These are phyloP conservation scores for Boletales sp. DNA, from an alignment of 768 basidiomycete genomes.

Conservation along the genomic window DNA sequence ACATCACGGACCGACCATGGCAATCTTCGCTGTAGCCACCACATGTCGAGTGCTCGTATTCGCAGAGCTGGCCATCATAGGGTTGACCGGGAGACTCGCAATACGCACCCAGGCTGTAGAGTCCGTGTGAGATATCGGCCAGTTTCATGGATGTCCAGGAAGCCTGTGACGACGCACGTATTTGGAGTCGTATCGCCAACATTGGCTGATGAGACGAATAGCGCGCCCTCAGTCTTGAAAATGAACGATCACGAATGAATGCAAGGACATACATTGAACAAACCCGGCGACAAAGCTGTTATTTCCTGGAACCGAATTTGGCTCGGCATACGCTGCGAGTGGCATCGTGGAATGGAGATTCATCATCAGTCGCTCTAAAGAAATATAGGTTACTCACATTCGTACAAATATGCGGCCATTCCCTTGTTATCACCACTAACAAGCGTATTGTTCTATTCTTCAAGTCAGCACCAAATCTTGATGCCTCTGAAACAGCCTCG, in stretches of 20 bases:
- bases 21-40: slow-evolving; percentile 66
- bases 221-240: not conserved
- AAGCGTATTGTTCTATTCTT: slow-evolving; percentile 69
- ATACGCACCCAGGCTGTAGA: slow-evolving; percentile 56
- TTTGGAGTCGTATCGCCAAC: slow-evolving; percentile 81
- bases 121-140: not conserved
- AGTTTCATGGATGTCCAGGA: not conserved
- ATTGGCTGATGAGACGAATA: slow-evolving; percentile 48
- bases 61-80: slow-evolving; percentile 65
- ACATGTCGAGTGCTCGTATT: slow-evolving; percentile 71
- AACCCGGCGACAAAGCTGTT: slow-evolving; percentile 73
- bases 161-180: slow-evolving; percentile 47
- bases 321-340: slow-evolving; percentile 55
- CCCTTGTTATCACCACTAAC: slow-evolving; percentile 83
- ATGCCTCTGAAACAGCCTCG: not conserved
- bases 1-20: slow-evolving; percentile 55
- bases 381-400: slow-evolving; percentile 42
- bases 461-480: not conserved
- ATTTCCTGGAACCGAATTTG: slow-evolving; percentile 63
- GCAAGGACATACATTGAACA: slow-evolving; percentile 52
- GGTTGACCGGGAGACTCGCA: slow-evolving; percentile 73
- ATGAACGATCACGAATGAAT: not conserved
- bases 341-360: not conserved
- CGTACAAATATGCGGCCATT: slow-evolving; percentile 79
- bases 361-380: not conserved